Evolutionary conservation across 768 basidiomycete species (phyloP), one percentile per base, ranked within the genome.

Genomic region (Trametes cingulata): DNA sequence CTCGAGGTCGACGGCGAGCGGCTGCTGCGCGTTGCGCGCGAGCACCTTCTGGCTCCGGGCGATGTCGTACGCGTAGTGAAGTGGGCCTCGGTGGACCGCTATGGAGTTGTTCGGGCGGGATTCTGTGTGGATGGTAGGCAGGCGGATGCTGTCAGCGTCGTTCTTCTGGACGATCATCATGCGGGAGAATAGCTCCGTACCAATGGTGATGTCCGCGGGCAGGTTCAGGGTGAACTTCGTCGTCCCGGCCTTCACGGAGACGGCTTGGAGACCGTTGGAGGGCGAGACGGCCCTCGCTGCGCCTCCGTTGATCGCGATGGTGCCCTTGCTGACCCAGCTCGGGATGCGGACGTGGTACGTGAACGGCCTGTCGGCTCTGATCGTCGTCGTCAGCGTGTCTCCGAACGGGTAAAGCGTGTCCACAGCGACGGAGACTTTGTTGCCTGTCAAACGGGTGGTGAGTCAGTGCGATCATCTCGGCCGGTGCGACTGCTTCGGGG

Each of bases 51-150:
- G 64, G 27, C 56, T 68, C 12, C 77, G 70, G 6, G 72, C 62
- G 48, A 78, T 84, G 68, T 84, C 82, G 60, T 79, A 80, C 5
- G 83, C 82, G 65, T 83, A 84, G 68, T 84, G 76, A 42, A 84
- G 66, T 10, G 82, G 80, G 15, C 82, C 83, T 8, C 82, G 79
- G 46, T 84, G 82, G 15, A 85, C 74, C 9, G 82, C 82, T 49
- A 83, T 73, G 8, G 81, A 81, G 8, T 78, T 77, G 62, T 83
- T 77, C 17, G 82, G 81, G 19, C 83, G 76, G 27, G 65, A 74
- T 68, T 85, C 82, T 83, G 62, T 12, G 1, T 12, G 22, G 20
- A 29, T 2, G 36, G 35, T 39, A 9, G 27, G 3, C 39, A n/a
- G 22, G 39, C 45, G 47, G 33, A 8, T 58, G 13, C 36, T 24